A percentile compares a stretch with the other conserved stretches of the same genome.
These are phyloP conservation scores for Selaginella moellendorffii DNA, from an alignment of 75 land plant genomes.

Conservation along the genomic window DNA sequence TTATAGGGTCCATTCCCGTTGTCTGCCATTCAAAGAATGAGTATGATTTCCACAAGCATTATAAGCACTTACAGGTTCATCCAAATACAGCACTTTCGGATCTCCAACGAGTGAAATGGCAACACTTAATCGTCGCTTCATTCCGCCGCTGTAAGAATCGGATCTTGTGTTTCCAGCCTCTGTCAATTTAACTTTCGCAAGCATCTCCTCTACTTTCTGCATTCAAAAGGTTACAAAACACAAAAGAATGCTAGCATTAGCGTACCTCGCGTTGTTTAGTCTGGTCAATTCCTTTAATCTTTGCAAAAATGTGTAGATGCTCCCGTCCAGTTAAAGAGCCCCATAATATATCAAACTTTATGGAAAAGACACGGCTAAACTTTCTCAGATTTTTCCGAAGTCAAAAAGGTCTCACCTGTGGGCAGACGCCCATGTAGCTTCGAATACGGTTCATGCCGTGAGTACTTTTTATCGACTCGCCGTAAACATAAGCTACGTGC, in stretches of 20 bases:
- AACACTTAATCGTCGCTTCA: conserved; percentile 92
- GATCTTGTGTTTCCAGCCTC: conserved; percentile 52
- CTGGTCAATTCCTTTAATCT: conserved; percentile 68
- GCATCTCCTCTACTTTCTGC: conserved; percentile 54
- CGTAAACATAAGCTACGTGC: conserved; percentile 70
- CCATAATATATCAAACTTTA: conserved; percentile 93
- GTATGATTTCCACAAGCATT: not conserved
- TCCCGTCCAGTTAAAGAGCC: conserved; percentile 68
- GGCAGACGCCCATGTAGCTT: conserved; percentile 86
- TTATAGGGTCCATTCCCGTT: conserved; percentile 97
- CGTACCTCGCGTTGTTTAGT: conserved; percentile 40
- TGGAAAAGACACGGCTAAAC: not conserved
- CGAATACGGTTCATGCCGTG: conserved; percentile 69
- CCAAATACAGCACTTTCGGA: conserved; percentile 83
- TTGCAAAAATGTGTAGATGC: conserved; percentile 77
- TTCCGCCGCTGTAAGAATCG: conserved; percentile 93
- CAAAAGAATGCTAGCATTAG: conserved; percentile 31
- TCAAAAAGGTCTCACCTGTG: conserved; percentile 43
- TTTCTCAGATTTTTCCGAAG: not conserved
- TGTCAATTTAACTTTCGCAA: conserved; percentile 64
- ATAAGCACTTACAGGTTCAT: conserved; percentile 65
- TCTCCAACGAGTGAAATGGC: conserved; percentile 92
- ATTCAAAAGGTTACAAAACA: not conserved
- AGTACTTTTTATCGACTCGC: conserved; percentile 59
- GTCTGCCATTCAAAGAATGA: conserved; percentile 35